phyloP scores from a whole-genome alignment of 2,329 filamentous ascomycete species.

The Monosporascus sp. region DNA sequence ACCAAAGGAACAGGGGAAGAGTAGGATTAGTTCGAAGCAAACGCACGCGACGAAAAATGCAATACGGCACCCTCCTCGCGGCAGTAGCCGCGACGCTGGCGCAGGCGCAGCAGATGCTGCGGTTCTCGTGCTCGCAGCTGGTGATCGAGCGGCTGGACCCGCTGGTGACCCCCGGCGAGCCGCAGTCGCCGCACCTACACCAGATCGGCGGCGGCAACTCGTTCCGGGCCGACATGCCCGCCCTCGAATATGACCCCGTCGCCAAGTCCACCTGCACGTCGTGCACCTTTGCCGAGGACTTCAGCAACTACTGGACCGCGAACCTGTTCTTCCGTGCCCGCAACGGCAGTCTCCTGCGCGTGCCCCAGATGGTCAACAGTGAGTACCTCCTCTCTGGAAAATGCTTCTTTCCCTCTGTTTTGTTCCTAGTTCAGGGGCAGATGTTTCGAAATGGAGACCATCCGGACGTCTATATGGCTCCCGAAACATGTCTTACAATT shows the following conservation, averaged over 20 bases:
- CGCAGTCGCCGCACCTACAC: slow-evolving; percentile 47
- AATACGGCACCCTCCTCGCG: slow-evolving; percentile 4
- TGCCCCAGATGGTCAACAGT: slow-evolving; percentile 10
- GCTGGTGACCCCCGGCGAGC: slow-evolving; percentile 26
- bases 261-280: slow-evolving; percentile 12
- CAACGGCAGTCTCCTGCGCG: slow-evolving; percentile 26
- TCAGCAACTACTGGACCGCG: slow-evolving; percentile 29
- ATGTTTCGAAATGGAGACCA: too few species aligned
- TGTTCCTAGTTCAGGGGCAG: too few species aligned
- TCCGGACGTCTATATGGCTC: too few species aligned
- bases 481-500: too few species aligned
- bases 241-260: slow-evolving; percentile 6
- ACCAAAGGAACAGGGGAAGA: neutral
- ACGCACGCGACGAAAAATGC: slow-evolving; percentile 3
- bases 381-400: too few species aligned
- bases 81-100: slow-evolving; percentile 5
- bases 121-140: slow-evolving; percentile 40
- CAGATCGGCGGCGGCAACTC: slow-evolving; percentile 43
- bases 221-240: slow-evolving; percentile 23
- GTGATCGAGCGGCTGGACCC: slow-evolving; percentile 32
- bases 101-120: slow-evolving; percentile 13
- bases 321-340: slow-evolving; percentile 27
- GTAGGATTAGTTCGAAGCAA: neutral
- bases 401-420: too few species aligned
- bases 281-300: slow-evolving; percentile 18